These are phyloP conservation scores for Cytospora piceae DNA, from an alignment of 2,329 filamentous ascomycete genomes.

Conservation along the genomic window DNA sequence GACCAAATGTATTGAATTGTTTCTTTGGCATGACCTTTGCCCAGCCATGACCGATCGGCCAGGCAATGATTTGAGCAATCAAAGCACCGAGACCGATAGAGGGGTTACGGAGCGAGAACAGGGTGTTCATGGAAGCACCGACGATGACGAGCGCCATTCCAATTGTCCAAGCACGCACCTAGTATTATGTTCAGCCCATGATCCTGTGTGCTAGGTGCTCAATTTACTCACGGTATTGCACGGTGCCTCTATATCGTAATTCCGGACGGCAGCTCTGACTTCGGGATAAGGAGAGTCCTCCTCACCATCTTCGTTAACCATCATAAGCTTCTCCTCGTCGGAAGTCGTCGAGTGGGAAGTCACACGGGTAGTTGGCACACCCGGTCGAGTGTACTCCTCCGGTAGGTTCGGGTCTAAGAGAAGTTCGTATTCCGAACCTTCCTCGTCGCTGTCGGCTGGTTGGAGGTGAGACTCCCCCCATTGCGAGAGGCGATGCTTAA, in stretches of 20 bases:
- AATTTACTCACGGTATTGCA: conserved; percentile 63
- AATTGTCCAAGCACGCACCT: conserved; percentile 59
- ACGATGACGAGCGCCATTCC: conserved; percentile 59
- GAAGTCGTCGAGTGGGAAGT: conserved; percentile 27
- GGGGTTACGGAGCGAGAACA: conserved; percentile 65
- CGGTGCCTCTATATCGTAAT: conserved; percentile 67
- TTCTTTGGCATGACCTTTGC: conserved; percentile 56
- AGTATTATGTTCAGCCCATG: conserved; percentile 1
- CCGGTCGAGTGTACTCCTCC: conserved; percentile 46
- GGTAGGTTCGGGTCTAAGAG: conserved; percentile 59
- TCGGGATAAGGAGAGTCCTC: conserved; percentile 70
- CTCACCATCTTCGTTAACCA: conserved; percentile 42
- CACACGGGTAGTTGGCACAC: conserved; percentile 28
- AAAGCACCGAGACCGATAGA: conserved; percentile 64
- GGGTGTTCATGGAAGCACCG: conserved; percentile 64
- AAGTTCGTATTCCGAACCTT: conserved; percentile 57
- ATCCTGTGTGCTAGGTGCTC: neutral
- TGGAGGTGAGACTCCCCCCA: conserved; percentile 47
- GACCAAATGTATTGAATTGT: conserved; percentile 56
- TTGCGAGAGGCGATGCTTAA: conserved; percentile 44
- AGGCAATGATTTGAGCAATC: conserved; percentile 66
- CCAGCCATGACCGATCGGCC: conserved; percentile 66
- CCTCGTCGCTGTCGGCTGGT: conserved; percentile 46
- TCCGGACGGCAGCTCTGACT: conserved; percentile 65
- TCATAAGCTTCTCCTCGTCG: conserved; percentile 33